These are phyloP conservation scores for Drosera spatulata DNA, from an alignment of 179 eudicot genomes.

Conservation along the genomic window DNA sequence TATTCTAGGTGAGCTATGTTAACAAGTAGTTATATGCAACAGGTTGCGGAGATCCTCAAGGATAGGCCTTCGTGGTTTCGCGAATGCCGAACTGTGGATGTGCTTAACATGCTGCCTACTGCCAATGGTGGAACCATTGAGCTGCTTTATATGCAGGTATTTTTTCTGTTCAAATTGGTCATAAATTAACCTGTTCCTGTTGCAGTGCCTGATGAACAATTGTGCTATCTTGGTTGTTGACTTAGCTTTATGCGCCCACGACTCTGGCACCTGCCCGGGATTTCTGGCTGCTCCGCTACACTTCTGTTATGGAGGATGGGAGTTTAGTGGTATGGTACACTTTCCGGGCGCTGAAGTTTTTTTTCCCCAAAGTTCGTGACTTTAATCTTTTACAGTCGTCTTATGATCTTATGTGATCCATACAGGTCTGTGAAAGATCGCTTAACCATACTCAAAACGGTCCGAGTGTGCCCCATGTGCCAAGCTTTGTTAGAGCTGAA, in stretches of 20 bases:
- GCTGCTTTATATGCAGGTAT: slow-evolving; percentile 78
- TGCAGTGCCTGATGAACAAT: too few species aligned
- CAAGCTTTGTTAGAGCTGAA: slow-evolving; percentile 77
- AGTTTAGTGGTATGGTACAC: slow-evolving; percentile 71
- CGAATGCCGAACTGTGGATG: slow-evolving; percentile 73
- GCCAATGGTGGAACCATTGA: slow-evolving; percentile 22
- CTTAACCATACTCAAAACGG: slow-evolving; percentile 77
- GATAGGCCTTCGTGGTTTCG: not conserved
- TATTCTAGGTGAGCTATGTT: too few species aligned
- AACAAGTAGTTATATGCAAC: too few species aligned
- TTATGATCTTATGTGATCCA: too few species aligned
- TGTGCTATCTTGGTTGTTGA: too few species aligned
- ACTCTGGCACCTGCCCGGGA: slow-evolving; percentile 93
- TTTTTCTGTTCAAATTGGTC: not conserved
- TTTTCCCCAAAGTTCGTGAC: too few species aligned
- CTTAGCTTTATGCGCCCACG: slow-evolving; percentile 68
- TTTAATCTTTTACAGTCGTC: too few species aligned
- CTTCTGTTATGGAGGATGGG: slow-evolving; percentile 80
- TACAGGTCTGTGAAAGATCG: slow-evolving; percentile 92
- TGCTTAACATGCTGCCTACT: slow-evolving; percentile 60
- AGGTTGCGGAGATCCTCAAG: slow-evolving; percentile 5
- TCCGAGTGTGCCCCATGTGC: slow-evolving; percentile 33
- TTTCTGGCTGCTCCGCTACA: slow-evolving; percentile 90
- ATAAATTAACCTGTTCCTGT: too few species aligned
- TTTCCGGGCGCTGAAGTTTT: too few species aligned